Conservation (phyloP, 306 rosid species). For the Rosa multiflora region DNA sequence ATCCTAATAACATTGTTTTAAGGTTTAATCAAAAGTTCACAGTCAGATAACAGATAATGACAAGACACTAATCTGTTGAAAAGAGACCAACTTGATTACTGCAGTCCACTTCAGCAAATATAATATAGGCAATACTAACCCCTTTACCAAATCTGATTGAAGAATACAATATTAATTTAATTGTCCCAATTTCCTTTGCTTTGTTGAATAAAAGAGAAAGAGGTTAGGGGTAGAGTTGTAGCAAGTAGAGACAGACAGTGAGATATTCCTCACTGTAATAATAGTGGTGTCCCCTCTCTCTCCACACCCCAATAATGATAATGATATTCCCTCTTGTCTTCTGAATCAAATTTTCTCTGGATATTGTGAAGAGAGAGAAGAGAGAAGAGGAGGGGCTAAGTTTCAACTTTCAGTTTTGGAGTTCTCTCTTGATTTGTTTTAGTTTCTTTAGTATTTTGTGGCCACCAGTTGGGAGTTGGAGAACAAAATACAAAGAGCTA, state of each 20-base stretch:
- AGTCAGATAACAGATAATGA: not conserved
- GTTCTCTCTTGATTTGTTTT: not conserved
- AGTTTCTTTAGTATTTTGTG: not conserved
- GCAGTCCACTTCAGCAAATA: not conserved
- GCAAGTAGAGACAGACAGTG: constrained; percentile 1
- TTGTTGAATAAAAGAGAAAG: not conserved
- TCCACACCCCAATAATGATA: not conserved
- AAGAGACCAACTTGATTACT: not conserved
- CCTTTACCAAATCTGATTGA: not conserved
- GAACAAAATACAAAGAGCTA: constrained; percentile 6
- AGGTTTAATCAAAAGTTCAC: not conserved
- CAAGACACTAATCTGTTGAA: not conserved
- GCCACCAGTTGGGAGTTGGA: constrained; percentile 11
- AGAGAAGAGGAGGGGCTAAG: constrained; percentile 10
- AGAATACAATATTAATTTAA: not conserved
- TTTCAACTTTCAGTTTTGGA: constrained; percentile 1
- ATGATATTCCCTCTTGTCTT: constrained; percentile 2
- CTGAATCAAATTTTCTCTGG: not conserved
- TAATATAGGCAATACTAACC: not conserved
- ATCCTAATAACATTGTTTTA: not conserved
- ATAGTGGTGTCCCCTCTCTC: not conserved
- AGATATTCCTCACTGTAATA: not conserved
- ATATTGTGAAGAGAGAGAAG: constrained; percentile 11
- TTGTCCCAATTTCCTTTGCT: not conserved
- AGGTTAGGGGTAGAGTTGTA: not conserved